Base-by-base conservation (phyloP, 768 basidiomycete genomes). In the Infundibulicybe gibba region DNA sequence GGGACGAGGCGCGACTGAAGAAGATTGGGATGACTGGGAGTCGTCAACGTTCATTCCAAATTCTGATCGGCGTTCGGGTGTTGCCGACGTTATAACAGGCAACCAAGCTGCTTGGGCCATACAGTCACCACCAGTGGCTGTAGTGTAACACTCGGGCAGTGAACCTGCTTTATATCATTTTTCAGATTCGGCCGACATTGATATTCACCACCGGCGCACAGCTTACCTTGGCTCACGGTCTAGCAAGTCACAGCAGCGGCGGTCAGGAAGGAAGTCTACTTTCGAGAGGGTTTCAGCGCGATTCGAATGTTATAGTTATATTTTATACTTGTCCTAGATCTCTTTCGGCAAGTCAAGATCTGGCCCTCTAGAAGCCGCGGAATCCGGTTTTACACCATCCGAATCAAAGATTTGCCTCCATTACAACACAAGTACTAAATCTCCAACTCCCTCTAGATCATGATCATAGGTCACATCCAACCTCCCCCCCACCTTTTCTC, bases 51-150 rank as follows among this genome's bases (percentile, higher is more conserved):
- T 63, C 63, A 61, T 64, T 47, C 51, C 57, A 53, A 72, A 66
- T 66, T 75, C 71, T 75, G 79, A 80, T 80, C 79, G 78, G 60
- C 67, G 65, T 73, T 77, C 79, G 79, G 78, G 51, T 58, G 59
- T 68, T 74, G 65, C 74, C 72, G 75, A 70, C 58, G 56, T 40
- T 41, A 40, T 43, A 14, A 55, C 61, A 59, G 68, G 64, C 63
- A 66, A 59, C 58, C 63, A 61, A 54, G 61, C 54, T 39, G 61
- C 54, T 64, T 72, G 61, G 61, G 74, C 71, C 69, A 74, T 31
- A 35, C 44, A 46, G 34, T 34, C 21, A 25, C 34, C 49, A 5
- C 6, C 41, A 47, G 6, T 32, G n/a, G n/a, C n/a, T n/a, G n/a
- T n/a, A n/a, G n/a, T n/a, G n/a, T 67, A 35, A 33, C 44, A 41